Evolutionary conservation across 179 eudicot genomes (phyloP).

Genomic region (Silene coronaria): DNA sequence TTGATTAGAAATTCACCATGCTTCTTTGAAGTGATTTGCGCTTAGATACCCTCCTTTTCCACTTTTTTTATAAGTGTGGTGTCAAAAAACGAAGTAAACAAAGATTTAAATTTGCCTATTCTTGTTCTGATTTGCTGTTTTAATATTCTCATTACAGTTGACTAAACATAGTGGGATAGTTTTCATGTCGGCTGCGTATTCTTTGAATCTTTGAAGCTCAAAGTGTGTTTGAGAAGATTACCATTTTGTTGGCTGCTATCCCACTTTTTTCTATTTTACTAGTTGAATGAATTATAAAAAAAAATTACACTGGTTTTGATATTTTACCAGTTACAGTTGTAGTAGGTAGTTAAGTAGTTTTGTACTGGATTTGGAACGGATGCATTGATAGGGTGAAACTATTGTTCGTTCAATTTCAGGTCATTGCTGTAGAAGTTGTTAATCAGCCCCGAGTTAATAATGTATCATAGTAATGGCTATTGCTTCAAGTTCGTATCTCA

Average conservation of each 20-base stretch:
- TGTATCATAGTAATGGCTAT: background rate
- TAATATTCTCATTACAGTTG: slow-evolving; percentile 19
- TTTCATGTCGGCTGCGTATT: slow-evolving; percentile 1
- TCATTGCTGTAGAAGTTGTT: background rate
- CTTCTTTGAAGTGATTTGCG: slow-evolving; percentile 16
- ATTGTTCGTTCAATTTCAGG: background rate
- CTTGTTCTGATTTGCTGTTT: slow-evolving; percentile 16
- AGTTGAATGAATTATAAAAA: slow-evolving; percentile 10
- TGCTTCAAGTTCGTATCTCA: background rate
- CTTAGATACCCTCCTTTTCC: slow-evolving; percentile 15
- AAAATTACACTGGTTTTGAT: slow-evolving; percentile 14
- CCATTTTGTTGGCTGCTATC: slow-evolving; percentile 9
- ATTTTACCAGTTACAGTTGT: slow-evolving; percentile 14
- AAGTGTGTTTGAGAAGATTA: slow-evolving; percentile 17
- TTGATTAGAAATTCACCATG: slow-evolving; percentile 14
- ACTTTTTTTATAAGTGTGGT: slow-evolving; percentile 3
- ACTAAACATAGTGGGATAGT: slow-evolving; percentile 22
- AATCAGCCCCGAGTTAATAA: background rate
- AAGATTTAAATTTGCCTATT: no score
- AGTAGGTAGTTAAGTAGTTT: slow-evolving; percentile 10
- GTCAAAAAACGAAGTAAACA: background rate
- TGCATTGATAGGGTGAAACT: background rate
- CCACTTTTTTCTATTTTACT: slow-evolving; percentile 6
- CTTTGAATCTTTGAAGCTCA: background rate
- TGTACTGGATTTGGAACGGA: background rate